A percentile compares a stretch with the other conserved stretches of the same genome.
phyloP scores from a whole-genome alignment of 2,329 filamentous ascomycete genomes.

The Hypoxylon sp. region DNA sequence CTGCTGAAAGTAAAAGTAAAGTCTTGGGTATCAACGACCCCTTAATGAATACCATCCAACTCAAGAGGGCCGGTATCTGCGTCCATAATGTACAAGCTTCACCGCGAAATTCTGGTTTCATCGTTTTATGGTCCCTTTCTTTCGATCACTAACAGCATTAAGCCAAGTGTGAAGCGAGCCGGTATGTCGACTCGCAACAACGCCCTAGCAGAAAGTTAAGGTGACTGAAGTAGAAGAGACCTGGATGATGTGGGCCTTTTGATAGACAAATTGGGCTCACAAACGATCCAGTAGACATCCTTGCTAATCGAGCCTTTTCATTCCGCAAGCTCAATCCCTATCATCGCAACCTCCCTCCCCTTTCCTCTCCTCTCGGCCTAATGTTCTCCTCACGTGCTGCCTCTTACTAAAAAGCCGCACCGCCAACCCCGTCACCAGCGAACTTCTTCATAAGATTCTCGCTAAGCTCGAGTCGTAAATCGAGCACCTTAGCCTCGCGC shows the following conservation, averaged over 20 bases:
- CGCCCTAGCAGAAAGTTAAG: not conserved
- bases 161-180: not conserved
- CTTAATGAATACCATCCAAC: not conserved
- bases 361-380: no score
- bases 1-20: not conserved
- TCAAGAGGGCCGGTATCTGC: not conserved
- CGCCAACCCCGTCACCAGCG: constrained; percentile 69
- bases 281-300: not conserved
- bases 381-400: not conserved
- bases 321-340: not conserved
- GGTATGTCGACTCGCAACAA: not conserved
- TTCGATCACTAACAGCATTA: not conserved
- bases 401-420: constrained; percentile 65
- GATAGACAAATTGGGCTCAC: not conserved
- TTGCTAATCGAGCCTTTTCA: not conserved
- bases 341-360: not conserved
- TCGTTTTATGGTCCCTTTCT: not conserved
- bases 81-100: not conserved
- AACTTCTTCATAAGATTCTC: constrained; percentile 71
- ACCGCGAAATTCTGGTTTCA: not conserved
- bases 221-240: not conserved
- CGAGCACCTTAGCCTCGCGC: constrained; percentile 68
- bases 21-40: not conserved
- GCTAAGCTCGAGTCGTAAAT: constrained; percentile 70
- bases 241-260: not conserved